Evolutionary conservation across 495 filamentous ascomycete genomes (phyloP).

Genomic region (Bathelium albidoporum): DNA sequence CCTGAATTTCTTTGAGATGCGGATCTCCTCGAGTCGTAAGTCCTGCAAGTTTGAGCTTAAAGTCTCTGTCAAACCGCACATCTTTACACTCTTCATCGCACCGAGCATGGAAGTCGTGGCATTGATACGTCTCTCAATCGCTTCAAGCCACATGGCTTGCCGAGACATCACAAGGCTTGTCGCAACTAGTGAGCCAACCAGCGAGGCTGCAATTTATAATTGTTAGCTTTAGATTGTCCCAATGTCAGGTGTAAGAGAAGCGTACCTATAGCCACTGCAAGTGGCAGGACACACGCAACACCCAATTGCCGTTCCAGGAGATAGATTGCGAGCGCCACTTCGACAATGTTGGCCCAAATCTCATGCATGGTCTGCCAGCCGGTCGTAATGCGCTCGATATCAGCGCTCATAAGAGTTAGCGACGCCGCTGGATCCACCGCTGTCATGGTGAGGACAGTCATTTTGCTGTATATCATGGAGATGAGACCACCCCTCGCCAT

Average conservation of each 20-base stretch:
- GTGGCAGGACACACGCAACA: conserved; percentile 43
- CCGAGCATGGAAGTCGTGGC: conserved; percentile 43
- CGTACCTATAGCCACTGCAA: conserved; percentile 18
- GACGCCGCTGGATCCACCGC: conserved; percentile 42
- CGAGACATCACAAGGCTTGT: conserved; percentile 37
- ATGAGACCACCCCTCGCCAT: conserved; percentile 51
- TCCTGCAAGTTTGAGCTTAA: conserved; percentile 37
- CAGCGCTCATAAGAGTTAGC: conserved; percentile 51
- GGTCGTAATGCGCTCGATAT: conserved; percentile 34
- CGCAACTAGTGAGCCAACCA: conserved; percentile 35
- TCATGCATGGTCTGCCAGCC: conserved; percentile 34
- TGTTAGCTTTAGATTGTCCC: not conserved
- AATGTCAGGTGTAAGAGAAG: not conserved
- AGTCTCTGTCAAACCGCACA: conserved; percentile 42
- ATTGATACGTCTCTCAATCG: conserved; percentile 32
- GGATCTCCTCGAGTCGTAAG: conserved; percentile 47
- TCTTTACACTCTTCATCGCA: conserved; percentile 53
- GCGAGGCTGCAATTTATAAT: conserved; percentile 24
- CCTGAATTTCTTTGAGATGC: conserved; percentile 46
- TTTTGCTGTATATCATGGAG: conserved; percentile 46
- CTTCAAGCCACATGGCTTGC: conserved; percentile 40
- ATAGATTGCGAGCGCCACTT: conserved; percentile 49
- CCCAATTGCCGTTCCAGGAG: conserved; percentile 50
- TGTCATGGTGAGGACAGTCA: conserved; percentile 35
- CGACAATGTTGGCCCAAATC: conserved; percentile 43